These are phyloP conservation scores for Helichrysum umbraculigerum DNA, from an alignment of 129 eudicot species.

Conservation along the genomic window DNA sequence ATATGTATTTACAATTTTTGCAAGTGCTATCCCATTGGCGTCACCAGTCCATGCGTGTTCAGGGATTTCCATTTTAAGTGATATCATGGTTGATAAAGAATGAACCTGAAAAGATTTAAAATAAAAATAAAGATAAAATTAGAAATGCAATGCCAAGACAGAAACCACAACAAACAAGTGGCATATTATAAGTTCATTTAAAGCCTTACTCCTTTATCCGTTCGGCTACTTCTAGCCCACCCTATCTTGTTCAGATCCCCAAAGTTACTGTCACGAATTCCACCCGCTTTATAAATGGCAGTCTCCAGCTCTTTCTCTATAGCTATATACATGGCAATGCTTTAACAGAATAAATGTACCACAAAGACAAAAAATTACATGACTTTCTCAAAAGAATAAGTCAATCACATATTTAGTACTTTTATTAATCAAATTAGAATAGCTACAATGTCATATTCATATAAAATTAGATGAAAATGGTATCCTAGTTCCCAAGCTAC, in stretches of 20 bases:
- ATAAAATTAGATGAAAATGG: slow-evolving; percentile 5
- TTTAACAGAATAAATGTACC: slow-evolving; percentile 2
- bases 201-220: slow-evolving; percentile 91
- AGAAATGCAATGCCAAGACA: not conserved
- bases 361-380: not conserved
- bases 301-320: slow-evolving; percentile 82
- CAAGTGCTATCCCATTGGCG: slow-evolving; percentile 74
- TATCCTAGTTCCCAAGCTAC: slow-evolving; percentile 18
- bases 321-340: slow-evolving; percentile 49
- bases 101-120: slow-evolving; percentile 59
- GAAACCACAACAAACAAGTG: not conserved
- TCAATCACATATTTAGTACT: not conserved
- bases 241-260: slow-evolving; percentile 83
- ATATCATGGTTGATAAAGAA: slow-evolving; percentile 89
- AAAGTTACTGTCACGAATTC: slow-evolving; percentile 83
- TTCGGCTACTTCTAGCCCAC: slow-evolving; percentile 97
- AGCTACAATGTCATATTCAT: slow-evolving; percentile 10
- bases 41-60: slow-evolving; percentile 80
- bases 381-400: not conserved
- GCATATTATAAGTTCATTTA: not conserved
- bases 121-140: too few species aligned
- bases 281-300: slow-evolving; percentile 86
- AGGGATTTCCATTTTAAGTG: slow-evolving; percentile 97
- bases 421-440: not conserved
- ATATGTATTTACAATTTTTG: slow-evolving; percentile 60